These are phyloP conservation scores for Lolium perenne DNA, from an alignment of 176 grass and related monocot species.

Conservation along the genomic window DNA sequence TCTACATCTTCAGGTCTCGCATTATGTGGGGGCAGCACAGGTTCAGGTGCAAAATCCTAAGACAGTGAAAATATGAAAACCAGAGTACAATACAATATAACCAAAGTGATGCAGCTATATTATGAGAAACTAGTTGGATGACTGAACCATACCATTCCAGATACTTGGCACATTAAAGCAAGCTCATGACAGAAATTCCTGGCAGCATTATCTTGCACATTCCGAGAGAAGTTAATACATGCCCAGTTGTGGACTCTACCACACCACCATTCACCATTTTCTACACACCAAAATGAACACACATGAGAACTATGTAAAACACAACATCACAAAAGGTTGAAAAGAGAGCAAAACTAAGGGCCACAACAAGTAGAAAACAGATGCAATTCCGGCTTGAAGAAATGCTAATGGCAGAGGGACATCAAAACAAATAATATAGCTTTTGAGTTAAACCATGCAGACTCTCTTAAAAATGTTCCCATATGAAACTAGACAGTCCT, in stretches of 20 bases:
- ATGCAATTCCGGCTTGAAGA: too few species aligned
- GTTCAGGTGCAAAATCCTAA: conserved; percentile 75
- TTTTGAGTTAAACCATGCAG: too few species aligned
- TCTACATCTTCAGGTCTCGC: conserved; percentile 82
- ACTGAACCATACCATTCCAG: conserved; percentile 99
- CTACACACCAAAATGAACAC: conserved; percentile 52
- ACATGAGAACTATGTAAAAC: conserved; percentile 23
- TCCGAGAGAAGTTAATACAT: conserved; percentile 81
- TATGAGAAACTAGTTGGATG: conserved; percentile 27
- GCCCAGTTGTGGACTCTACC: conserved; percentile 75
- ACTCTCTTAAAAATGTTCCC: too few species aligned
- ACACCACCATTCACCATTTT: conserved; percentile 97
- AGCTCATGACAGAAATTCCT: conserved; percentile 76
- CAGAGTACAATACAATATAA: conserved; percentile 6
- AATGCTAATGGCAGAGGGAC: too few species aligned
- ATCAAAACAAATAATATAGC: too few species aligned
- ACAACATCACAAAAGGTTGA: too few species aligned
- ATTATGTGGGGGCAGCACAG: conserved; percentile 70
- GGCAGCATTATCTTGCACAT: conserved; percentile 78
- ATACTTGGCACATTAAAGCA: conserved; percentile 87
- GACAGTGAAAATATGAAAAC: background rate
- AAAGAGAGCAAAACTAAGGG: too few species aligned
- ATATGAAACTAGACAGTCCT: background rate
- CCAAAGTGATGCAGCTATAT: background rate
- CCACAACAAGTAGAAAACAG: too few species aligned